These are phyloP conservation scores for Tolypocladium pustulatum DNA, from an alignment of 2,329 filamentous ascomycete genomes.

Conservation along the genomic window DNA sequence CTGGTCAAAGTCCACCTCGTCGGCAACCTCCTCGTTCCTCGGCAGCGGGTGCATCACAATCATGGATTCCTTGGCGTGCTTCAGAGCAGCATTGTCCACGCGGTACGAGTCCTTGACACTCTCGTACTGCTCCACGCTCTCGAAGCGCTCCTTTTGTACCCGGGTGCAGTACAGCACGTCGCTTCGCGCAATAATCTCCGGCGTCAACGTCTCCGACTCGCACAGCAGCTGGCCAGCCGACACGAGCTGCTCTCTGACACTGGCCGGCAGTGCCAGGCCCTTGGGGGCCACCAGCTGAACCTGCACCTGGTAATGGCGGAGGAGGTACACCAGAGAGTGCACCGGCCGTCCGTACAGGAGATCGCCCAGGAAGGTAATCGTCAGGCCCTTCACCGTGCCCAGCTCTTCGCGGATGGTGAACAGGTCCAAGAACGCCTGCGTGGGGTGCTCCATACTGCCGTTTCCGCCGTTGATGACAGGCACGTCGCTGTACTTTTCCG, in stretches of 20 bases:
- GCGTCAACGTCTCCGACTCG: conserved; percentile 70
- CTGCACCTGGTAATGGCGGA: conserved; percentile 90
- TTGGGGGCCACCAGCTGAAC: conserved; percentile 85
- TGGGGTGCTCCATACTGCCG: conserved; percentile 90
- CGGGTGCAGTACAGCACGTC: conserved; percentile 97
- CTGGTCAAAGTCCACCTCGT: conserved; percentile 97
- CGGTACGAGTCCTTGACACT: conserved; percentile 79
- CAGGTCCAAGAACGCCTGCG: conserved; percentile 92
- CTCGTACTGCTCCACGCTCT: conserved; percentile 72
- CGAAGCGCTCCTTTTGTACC: conserved; percentile 92
- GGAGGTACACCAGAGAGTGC: conserved; percentile 87
- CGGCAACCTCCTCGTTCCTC: conserved; percentile 82
- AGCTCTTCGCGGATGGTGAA: conserved; percentile 98
- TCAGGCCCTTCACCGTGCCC: conserved; percentile 88
- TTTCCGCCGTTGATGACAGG: conserved; percentile 97
- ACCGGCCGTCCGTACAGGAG: conserved; percentile 89
- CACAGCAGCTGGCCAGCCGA: conserved; percentile 64
- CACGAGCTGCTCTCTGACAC: conserved; percentile 63
- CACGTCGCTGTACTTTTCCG: conserved; percentile 77
- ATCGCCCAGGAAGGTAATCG: conserved; percentile 92
- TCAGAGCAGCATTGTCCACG: conserved; percentile 82
- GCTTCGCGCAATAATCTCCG: conserved; percentile 74
- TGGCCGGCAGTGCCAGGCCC: conserved; percentile 63
- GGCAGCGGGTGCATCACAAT: conserved; percentile 93
- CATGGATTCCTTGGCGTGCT: conserved; percentile 86